Evolutionary conservation across 2,329 filamentous ascomycete genomes (phyloP), one percentile per base, ranked within the genome.

Genomic region (Aspergillus aculeatinus): DNA sequence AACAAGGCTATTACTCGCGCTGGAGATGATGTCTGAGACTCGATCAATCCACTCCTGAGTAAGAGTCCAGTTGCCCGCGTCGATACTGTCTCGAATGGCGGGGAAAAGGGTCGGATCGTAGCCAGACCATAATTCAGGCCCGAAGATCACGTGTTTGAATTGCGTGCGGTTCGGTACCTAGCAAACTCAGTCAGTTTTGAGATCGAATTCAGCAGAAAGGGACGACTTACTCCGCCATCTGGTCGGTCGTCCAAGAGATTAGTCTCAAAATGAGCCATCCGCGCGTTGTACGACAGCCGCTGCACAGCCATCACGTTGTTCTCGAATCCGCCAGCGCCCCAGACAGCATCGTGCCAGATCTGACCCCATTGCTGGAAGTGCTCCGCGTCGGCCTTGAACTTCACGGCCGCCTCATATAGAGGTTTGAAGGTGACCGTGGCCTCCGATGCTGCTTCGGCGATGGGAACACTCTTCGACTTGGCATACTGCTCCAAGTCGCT

Each of bases 71-170:
- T 96, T 85, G 27, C 85, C 84, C 4, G 81, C 83, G 63, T 90
- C 85, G 47, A 97, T 81, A 9, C 89, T 87, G 70, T 97, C 93
- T 59, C 91, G 84, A 58, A 97, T 89, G n/a, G 88, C 89, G 0
- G 94, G 94, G 77, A 96, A 96, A 63, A 85, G 85, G 0, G 85
- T 84, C 58, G 85, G 84, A 33, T 89, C 84, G 65, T 88, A 85
- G 42, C 84, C 86, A 35, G 87, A 88, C 89, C 91, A 93, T 2
- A 86, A 80, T 70, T 91, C 86, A 0, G 95, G 95, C 1, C 90
- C 94, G 72, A 93, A 96, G 59, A 99, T 79, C 70, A 96, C 84
- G 76, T 97, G 95, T 76, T 96, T 96, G 82, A 92, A 99, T 77
- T 98, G 95, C 5, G 90, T 90, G 65, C 94, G 88, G 68, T 91